Base-by-base conservation (phyloP, 1,284 basidiomycete genomes). In the Hemileia vastatrix region DNA sequence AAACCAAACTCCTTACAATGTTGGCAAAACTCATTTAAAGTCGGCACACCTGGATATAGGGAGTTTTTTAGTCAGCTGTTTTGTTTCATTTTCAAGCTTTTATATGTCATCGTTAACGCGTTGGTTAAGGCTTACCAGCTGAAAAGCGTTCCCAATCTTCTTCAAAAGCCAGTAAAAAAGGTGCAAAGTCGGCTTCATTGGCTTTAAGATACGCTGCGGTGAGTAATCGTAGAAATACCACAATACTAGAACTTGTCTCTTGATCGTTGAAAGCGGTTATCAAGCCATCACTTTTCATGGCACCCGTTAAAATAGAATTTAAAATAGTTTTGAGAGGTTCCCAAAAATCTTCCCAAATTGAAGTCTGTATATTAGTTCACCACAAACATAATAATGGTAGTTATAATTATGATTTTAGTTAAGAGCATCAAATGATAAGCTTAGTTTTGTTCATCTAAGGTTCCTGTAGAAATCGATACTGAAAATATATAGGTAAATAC, bases 171-270 rank as follows among this genome's bases (percentile, higher is more conserved):
- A 87, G 82, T 4, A 93, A 80, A 78, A 91, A 90, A 2, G 82
- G 82, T 9, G 80, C 79, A 72, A 85, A 91, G 58, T 80, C 76
- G 11, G 83, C 83, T 1, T 82, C 78, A 66, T 87, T 80, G 3
- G 80, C 75, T 15, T 86, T 84, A 67, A 94, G 86, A 74, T 88
- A 83, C 0, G 89, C 86, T 0, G 88, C 87, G 62, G 90, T 87
- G 19, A 90, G 77, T 55, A 92, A 79, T 45, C 90, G 82, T 67
- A 94, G 80, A 23, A 83, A 87, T 65, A 84, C 80, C 32, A 86
- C 83, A 67, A 87, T 81, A 24, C 24, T 49, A 19, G 48, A n/a
- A 18, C 48, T 21, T 11, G 48, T 49, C 19, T 49, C 48, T 49
- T 49, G 48, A 49, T 49, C 48, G 24, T 49, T 49, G n/a, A 49